These are phyloP conservation scores for Pyrus hybrid DNA, from an alignment of 331 rosid genomes.

Conservation along the genomic window DNA sequence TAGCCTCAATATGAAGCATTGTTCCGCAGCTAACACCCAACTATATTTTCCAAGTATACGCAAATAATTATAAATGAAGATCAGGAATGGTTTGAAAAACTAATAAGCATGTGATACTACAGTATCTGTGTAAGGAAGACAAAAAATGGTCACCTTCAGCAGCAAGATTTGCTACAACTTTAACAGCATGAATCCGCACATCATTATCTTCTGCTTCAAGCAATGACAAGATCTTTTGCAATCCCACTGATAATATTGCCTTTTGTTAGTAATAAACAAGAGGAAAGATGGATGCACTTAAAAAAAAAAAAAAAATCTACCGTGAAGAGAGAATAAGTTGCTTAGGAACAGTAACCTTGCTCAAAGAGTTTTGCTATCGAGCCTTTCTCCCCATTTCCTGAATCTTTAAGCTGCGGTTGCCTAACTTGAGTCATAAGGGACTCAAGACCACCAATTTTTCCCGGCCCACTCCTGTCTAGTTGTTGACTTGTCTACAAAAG, in stretches of 20 bases:
- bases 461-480: slow-evolving; percentile 45
- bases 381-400: slow-evolving; percentile 76
- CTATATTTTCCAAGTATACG: not conserved
- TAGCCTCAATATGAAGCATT: not conserved
- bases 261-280: not conserved
- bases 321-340: not conserved
- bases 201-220: slow-evolving; percentile 96
- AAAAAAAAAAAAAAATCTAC: not conserved
- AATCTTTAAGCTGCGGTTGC: slow-evolving; percentile 45
- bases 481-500: slow-evolving; percentile 57
- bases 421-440: slow-evolving; percentile 60
- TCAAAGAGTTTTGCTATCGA: slow-evolving; percentile 96
- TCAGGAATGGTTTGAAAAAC: too few relatives aligned
- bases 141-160: slow-evolving; percentile 71
- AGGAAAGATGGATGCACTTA: not conserved
- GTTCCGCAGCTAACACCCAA: not conserved
- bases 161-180: slow-evolving; percentile 98
- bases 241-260: slow-evolving; percentile 58
- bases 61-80: not conserved
- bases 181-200: slow-evolving; percentile 93
- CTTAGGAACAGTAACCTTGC: slow-evolving; percentile 58
- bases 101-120: not conserved
- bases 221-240: slow-evolving; percentile 93
- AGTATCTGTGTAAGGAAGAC: not conserved
- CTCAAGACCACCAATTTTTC: slow-evolving; percentile 47